Evolutionary conservation across 2,329 filamentous ascomycete species (phyloP), one percentile per base, ranked within the genome.

Genomic region (Xylariaceae sp.): DNA sequence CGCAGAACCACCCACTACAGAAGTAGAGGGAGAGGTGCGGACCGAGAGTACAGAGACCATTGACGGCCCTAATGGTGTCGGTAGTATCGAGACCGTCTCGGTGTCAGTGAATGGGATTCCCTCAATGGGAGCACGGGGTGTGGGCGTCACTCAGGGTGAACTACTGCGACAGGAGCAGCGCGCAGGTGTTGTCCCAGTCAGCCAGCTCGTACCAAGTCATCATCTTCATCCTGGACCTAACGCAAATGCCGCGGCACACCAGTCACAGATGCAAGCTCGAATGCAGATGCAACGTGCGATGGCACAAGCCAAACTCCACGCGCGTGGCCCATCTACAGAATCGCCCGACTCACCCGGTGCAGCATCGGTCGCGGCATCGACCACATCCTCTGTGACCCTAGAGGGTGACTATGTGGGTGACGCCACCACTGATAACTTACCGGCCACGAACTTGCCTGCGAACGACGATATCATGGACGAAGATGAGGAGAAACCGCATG

Each of bases 151-250:
- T 0, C 91, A 96, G 74, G 90, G 90, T 52, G 91, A 95, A 73
- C 79, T 95, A 18, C 78, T 95, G 23, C 81, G 91, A n/a, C 89
- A 94, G 74, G 91, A 95, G 73, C 91, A 95, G 74, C 85, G 88
- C 70, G 88, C 89, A 1, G 89, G 89, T 44, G 85, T 93, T 13
- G 87, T 93, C 5, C 88, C 90, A 23, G 82, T 86, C 39, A 83
- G 79, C 59, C 86, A 88, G 70, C 75, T 85, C 23, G 74, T 77
- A 48, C 75, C 81, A 55, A 73, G 70, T 48, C 78, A 76, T 56
- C 67, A 71, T 60, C 55, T 70, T 45, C 64, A 65, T 52, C 55
- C 64, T 50, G 62, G 59, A 50, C 65, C 61, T 55, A 62, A 59
- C 59, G 50, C 66, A 67, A 57, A 62, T 58, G 49, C 65, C 42